Percentiles rank a stretch among this genome's conserved stretches.
phyloP scores from a whole-genome alignment of 345 rosid species.

The Bruguiera parviflora region DNA sequence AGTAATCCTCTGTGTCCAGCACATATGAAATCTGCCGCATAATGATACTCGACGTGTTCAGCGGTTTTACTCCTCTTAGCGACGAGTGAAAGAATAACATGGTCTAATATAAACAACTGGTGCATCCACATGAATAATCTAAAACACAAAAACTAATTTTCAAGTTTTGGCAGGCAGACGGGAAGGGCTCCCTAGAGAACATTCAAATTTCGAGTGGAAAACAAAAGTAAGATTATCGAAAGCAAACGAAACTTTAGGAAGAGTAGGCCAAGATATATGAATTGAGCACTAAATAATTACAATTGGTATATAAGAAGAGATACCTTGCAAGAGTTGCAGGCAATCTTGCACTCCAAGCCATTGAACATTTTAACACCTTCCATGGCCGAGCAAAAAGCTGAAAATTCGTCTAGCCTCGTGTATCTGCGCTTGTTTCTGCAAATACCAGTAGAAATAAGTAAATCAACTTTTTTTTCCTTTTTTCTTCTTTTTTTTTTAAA shows the following conservation, averaged over 20 bases:
- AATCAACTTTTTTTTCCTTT: not conserved
- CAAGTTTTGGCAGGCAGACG: not conserved
- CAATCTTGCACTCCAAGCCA: constrained; percentile 90
- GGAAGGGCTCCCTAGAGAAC: not conserved
- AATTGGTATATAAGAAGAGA: not conserved
- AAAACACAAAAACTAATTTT: too few relatives aligned
- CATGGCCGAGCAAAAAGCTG: constrained; percentile 62
- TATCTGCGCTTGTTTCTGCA: constrained; percentile 78
- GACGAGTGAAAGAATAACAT: not conserved
- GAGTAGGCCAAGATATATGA: not conserved
- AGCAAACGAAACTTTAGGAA: not conserved
- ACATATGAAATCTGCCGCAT: constrained; percentile 43
- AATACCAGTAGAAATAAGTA: constrained; percentile 14
- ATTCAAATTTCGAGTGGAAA: not conserved
- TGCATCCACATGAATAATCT: not conserved
- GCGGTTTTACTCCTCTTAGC: not conserved
- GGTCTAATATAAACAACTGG: too few relatives aligned
- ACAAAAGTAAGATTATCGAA: not conserved
- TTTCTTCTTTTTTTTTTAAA: not conserved
- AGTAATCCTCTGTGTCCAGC: constrained; percentile 69
- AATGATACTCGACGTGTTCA: not conserved
- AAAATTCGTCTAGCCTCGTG: constrained; percentile 56
- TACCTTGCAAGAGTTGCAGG: constrained; percentile 89
- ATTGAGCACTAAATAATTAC: not conserved
- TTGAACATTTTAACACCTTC: constrained; percentile 71